Evolutionary conservation across 1,284 basidiomycete genomes (phyloP), one percentile per base, ranked within the genome.

Genomic region (Agroathelia rolfsii): DNA sequence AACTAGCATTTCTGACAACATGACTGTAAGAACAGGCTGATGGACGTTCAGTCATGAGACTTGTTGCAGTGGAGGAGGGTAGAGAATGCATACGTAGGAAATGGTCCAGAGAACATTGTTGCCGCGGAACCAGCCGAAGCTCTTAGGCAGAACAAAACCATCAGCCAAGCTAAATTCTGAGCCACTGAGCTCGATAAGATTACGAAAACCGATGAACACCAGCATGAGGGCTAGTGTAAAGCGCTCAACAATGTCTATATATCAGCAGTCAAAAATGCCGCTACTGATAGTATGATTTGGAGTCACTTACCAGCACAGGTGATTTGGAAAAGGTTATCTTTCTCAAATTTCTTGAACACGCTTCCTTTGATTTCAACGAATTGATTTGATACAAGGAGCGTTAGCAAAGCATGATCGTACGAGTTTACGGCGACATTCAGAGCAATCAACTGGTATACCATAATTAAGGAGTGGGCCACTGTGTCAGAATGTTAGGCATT

Each of bases 331-430:
- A 99, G 70, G 50, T 88, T 97, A 50, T 98, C 95, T 56, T 97
- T 99, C 55, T 98, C 95, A 47, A 99, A 98, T 55, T 88, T 97
- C 60, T 98, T 99, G 73, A 99, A 99, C 0, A 99, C 95, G 47
- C 84, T 93, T 23, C 94, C 93, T 59, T 99, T 99, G 61, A 98
- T 98, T 61, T 99, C 95, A 29, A 98, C 94, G 51, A 99, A 98
- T 54, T 99, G 95, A 54, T 98, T 99, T 27, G 90, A 96, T 26
- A 98, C 78, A 4, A 99, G 69, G 0, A 99, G 71, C 0, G 94
- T 96, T 20, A 98, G 69, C 9, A 99, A 74, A 1, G 93, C 85
- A 51, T 98, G 88, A 56, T 97, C 94, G 57, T 95, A 99, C 11
- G 92, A 94, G 58, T 98, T 98, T 55, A 99, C 88, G 4, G 95